A percentile compares a stretch with the other conserved stretches of the same genome.
phyloP scores from a whole-genome alignment of 768 basidiomycete species.

The Auricularia sp. region DNA sequence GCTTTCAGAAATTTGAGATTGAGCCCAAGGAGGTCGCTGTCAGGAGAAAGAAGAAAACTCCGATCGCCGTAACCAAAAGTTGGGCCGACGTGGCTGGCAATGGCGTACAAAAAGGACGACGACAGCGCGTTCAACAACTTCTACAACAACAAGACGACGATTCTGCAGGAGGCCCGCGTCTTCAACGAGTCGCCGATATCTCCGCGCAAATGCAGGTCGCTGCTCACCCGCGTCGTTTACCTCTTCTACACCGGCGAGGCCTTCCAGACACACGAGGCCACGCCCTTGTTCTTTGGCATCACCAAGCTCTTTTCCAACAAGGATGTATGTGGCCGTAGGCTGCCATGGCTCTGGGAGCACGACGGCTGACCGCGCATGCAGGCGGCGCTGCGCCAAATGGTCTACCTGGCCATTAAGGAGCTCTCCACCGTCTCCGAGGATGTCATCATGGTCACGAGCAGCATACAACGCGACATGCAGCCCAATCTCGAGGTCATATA shows the following conservation, averaged over 20 bases:
- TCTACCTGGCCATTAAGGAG: slow-evolving; percentile 98
- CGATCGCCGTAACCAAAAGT: not conserved
- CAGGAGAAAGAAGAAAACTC: not conserved
- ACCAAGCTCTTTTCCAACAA: slow-evolving; percentile 99
- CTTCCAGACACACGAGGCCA: slow-evolving; percentile 91
- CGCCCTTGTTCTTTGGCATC: slow-evolving; percentile 95
- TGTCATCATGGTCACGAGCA: slow-evolving; percentile 98
- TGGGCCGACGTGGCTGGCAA: slow-evolving; percentile 35
- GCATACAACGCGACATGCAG: slow-evolving; percentile 99
- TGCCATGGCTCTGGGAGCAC: not conserved
- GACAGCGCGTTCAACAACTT: slow-evolving; percentile 83
- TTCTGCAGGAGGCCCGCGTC: slow-evolving; percentile 94
- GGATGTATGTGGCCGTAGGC: slow-evolving; percentile 56
- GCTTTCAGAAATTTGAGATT: too few relatives aligned
- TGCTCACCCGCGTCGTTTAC: slow-evolving; percentile 94
- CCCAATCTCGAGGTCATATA: slow-evolving; percentile 98
- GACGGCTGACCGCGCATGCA: slow-evolving; percentile 23
- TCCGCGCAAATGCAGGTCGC: slow-evolving; percentile 90
- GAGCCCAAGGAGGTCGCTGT: too few relatives aligned
- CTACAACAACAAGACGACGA: slow-evolving; percentile 95
- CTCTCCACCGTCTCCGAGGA: slow-evolving; percentile 92
- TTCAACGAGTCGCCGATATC: slow-evolving; percentile 99
- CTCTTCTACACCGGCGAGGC: slow-evolving; percentile 93
- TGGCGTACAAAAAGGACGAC: slow-evolving; percentile 93
- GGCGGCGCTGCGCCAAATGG: slow-evolving; percentile 94